Evolutionary conservation across 345 rosid genomes (phyloP), one percentile per base, ranked within the genome.

Genomic region (Litchi chinensis): DNA sequence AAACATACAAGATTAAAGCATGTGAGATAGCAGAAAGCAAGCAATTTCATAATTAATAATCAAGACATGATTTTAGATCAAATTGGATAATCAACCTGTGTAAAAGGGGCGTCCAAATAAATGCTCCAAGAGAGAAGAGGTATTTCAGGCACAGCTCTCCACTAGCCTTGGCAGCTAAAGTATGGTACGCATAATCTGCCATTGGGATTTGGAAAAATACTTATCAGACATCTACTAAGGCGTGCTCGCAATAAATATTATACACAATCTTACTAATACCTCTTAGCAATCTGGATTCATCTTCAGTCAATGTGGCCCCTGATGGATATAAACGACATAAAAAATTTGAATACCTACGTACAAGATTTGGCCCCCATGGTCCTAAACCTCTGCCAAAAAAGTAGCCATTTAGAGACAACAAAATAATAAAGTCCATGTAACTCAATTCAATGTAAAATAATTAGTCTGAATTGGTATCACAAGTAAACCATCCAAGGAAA

Each of bases 331-430:
- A 65, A 76, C 93, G 92, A 87, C 93, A 97, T 81, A 98, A 92
- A 82, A 90, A 90, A 87, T 68, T 83, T 59, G 98, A 93, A 74
- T 97, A 94, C 82, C 85, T 85, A 13, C 83, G 84, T 26, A 97
- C 98, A 64, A 97, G 80, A 88, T 89, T 83, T n/a, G 96, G 99
- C 80, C 98, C 99, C 97, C 93, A 94, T 76, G 98, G 99, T 84
- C 99, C 98, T 75, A 96, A 82, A 46, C 99, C 98, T 89, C 98
- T 97, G 95, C 79, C 85, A 62, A 74, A 32, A 8, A 79, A 76
- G 57, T 32, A 46, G 62, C 74, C 77, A 82, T 43, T 72, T 77
- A 68, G 46, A 21, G 67, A 67, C 8, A 76, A 63, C 57, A 52
- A 79, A 83, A 32, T 32, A 32, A 32, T 32, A 32, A 32, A 32